Evolutionary conservation across 1,284 basidiomycete genomes (phyloP).

Genomic region (Testicularia cyperi): DNA sequence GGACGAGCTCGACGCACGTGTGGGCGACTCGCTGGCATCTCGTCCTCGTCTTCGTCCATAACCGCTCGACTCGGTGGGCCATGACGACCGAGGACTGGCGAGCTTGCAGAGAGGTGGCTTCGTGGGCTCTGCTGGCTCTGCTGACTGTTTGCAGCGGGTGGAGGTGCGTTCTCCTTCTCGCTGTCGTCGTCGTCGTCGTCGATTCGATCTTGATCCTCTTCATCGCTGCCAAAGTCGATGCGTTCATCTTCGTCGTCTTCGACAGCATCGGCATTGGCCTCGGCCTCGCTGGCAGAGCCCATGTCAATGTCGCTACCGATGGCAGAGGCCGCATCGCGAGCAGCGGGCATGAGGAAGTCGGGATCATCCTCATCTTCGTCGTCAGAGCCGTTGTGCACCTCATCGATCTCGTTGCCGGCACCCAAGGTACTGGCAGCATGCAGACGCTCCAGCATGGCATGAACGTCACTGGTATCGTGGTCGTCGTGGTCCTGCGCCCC

Average conservation of each 20-base stretch:
- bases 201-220: constrained; percentile 9
- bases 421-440: constrained; percentile 1
- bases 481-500: neutral
- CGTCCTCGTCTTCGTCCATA: constrained; percentile 38
- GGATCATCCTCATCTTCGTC: constrained; percentile 31
- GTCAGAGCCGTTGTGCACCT: constrained; percentile 10
- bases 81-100: constrained; percentile 10
- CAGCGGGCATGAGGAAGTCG: constrained; percentile 25
- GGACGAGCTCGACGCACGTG: constrained; percentile 10
- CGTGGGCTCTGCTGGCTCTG: constrained; percentile 23
- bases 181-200: constrained; percentile 28
- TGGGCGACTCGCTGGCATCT: constrained; percentile 19
- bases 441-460: constrained; percentile 20
- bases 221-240: constrained; percentile 15
- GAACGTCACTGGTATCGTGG: constrained; percentile 6
- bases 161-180: constrained; percentile 51
- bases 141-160: constrained; percentile 3
- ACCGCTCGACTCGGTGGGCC: constrained; percentile 18
- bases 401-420: constrained; percentile 3
- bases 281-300: constrained; percentile 33
- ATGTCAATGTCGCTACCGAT: constrained; percentile 34
- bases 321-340: constrained; percentile 25
- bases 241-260: constrained; percentile 6
- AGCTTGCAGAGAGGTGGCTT: constrained; percentile 6
- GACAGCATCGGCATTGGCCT: neutral